Base-by-base conservation (phyloP, 1,284 basidiomycete species). In the Naganishia cerealis region DNA sequence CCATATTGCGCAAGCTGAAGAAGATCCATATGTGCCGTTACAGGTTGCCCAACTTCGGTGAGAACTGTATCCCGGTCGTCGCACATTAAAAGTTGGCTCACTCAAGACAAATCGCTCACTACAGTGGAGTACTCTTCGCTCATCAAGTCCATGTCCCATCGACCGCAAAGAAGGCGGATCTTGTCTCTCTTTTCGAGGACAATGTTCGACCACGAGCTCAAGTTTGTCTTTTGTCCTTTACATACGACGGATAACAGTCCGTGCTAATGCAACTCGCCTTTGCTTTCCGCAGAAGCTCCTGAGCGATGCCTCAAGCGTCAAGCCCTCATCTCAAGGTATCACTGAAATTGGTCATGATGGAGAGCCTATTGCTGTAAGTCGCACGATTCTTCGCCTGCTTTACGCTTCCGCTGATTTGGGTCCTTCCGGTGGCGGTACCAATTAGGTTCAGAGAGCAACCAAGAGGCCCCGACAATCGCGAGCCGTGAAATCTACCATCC, bases 161-260 rank as follows among this genome's bases (percentile, higher is more conserved):
- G 3, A 87, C 87, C 0, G 89, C 90, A 74, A 91, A 90, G 71
- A 98, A 98, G 80, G 83, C 88, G 7, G 92, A 91, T 74, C 86
- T 98, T 29, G 85, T 97, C 12, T 83, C 87, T 48, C 81, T 88
- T 4, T 98, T 94, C 80, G 87, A 92, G 69, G 84, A 87, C 42
- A 84, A 91, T 78, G 85, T 97, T 73, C 87, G 85, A 73, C 82
- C 87, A 9, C 85, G 86, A 66, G 83, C 85, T 6, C 76, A 80
- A 21, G 87, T 87, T n/a, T 42, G 56, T 57, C n/a, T 42, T 24
- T 21, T 6, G n/a, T 1, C 7, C 10, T 42, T 29, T 26, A 9
- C n/a, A 62, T 3, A 42, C 7, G 55, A 53, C 33, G n/a, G 21
- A 13, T 7, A 43, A 24, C 16, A n/a, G 29, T 18, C 21, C 1